Conservation (phyloP, 2,329 filamentous ascomycete genomes). For the Diaporthe amygdali region DNA sequence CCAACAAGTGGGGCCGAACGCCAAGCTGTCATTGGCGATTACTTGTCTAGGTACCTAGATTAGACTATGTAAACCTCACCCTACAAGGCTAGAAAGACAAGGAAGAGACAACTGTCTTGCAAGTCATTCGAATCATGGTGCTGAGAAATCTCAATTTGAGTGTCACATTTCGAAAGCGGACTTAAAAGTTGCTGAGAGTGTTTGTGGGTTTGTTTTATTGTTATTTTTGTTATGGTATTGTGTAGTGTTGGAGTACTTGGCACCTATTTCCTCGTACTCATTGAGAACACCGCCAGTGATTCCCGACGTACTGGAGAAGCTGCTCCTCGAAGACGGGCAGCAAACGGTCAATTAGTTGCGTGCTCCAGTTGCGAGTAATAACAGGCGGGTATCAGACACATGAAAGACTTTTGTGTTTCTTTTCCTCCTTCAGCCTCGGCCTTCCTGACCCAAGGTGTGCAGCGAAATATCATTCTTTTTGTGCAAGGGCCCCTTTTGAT, state of each 20-base stretch:
- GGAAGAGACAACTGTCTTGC: not conserved
- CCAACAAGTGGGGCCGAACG: not conserved
- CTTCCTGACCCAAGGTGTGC: constrained; percentile 5
- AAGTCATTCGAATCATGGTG: not conserved
- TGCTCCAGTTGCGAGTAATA: not conserved
- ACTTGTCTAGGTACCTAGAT: too few relatives aligned
- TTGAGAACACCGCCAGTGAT: not conserved
- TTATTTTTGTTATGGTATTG: constrained; percentile 30
- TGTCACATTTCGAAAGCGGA: not conserved
- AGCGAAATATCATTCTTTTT: constrained; percentile 21
- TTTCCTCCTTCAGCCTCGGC: constrained; percentile 23
- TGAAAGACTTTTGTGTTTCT: constrained; percentile 17
- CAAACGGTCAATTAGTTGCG: not conserved
- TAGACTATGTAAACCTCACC: not conserved
- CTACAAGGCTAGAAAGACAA: not conserved
- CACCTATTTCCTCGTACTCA: not conserved
- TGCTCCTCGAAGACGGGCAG: not conserved
- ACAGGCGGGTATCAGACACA: not conserved
- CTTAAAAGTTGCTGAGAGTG: not conserved
- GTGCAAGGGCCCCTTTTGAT: constrained; percentile 11
- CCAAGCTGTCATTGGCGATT: not conserved
- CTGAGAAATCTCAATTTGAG: not conserved
- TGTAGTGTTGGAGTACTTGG: constrained; percentile 4
- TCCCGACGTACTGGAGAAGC: not conserved
- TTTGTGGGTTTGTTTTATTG: constrained; percentile 28